Evolutionary conservation across 352 stramenopile species (phyloP).

Genomic region (Thalassiosira hispida): DNA sequence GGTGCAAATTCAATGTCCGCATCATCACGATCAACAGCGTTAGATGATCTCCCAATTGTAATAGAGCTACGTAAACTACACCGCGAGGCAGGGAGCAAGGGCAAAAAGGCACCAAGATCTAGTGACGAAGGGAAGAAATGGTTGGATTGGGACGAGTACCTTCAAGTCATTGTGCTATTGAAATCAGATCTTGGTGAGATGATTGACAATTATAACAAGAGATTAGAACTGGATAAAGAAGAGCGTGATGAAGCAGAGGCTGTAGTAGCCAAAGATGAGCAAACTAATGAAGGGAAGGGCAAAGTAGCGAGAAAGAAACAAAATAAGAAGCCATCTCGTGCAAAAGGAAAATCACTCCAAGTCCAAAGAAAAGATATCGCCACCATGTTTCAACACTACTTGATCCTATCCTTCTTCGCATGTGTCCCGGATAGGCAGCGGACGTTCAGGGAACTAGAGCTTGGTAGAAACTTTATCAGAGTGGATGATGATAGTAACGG

Average conservation of each 20-base stretch:
- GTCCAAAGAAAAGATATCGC: slow-evolving; percentile 65
- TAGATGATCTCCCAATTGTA: slow-evolving; percentile 81
- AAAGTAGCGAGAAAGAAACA: background rate
- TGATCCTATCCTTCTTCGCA: slow-evolving; percentile 84
- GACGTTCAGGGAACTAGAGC: slow-evolving; percentile 82
- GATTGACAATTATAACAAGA: slow-evolving; percentile 45
- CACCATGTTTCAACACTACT: slow-evolving; percentile 76
- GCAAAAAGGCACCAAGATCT: slow-evolving; percentile 66
- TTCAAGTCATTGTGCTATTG: slow-evolving; percentile 68
- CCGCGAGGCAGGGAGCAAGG: slow-evolving; percentile 71
- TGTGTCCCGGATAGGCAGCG: slow-evolving; percentile 83
- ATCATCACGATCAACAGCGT: slow-evolving; percentile 25
- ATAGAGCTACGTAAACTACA: slow-evolving; percentile 82
- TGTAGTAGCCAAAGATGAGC: background rate
- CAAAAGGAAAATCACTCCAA: slow-evolving; percentile 30
- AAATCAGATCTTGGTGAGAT: slow-evolving; percentile 66
- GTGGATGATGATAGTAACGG: slow-evolving; percentile 43
- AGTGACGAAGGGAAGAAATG: slow-evolving; percentile 84
- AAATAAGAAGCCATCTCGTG: slow-evolving; percentile 19
- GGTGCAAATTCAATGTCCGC: slow-evolving; percentile 22
- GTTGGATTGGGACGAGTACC: slow-evolving; percentile 82
- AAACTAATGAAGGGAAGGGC: slow-evolving; percentile 6
- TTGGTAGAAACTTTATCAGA: slow-evolving; percentile 77
- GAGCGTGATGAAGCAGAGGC: slow-evolving; percentile 24
- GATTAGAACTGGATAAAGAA: slow-evolving; percentile 18